Conservation (phyloP, 192 early-diverging fungal genomes). For the Umbelopsis vinacea region DNA sequence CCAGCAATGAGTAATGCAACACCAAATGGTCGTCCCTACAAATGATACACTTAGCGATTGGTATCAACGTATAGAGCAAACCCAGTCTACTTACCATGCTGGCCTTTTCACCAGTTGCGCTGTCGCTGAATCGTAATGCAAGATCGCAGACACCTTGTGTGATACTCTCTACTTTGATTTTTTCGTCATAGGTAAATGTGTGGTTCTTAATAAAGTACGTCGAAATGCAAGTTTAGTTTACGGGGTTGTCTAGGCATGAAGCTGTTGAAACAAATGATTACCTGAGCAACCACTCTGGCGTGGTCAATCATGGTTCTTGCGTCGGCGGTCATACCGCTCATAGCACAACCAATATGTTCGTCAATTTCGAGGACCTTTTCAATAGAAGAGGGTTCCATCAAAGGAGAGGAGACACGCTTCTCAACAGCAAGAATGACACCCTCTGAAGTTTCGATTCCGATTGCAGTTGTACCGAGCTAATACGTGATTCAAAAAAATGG, state of each 20-base stretch:
- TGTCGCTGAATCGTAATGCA: constrained; percentile 96
- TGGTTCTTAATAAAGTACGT: constrained; percentile 71
- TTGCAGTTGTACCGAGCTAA: constrained; percentile 94
- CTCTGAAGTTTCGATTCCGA: constrained; percentile 95
- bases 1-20: constrained; percentile 98
- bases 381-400: constrained; percentile 93
- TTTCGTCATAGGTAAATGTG: constrained; percentile 93
- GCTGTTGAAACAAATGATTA: constrained; percentile 33
- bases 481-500: background rate
- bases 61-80: background rate
- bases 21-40: constrained; percentile 95
- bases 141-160: constrained; percentile 98
- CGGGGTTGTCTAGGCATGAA: background rate
- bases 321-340: constrained; percentile 96
- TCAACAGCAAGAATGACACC: constrained; percentile 97
- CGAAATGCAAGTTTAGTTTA: background rate
- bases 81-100: constrained; percentile 75
- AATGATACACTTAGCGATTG: background rate
- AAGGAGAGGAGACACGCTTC: constrained; percentile 92
- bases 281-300: constrained; percentile 93
- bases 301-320: constrained; percentile 99
- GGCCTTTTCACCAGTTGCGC: constrained; percentile 94
- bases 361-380: constrained; percentile 99
- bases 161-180: constrained; percentile 93
- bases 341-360: constrained; percentile 92